Percentiles rank a stretch among this genome's conserved stretches.
These are phyloP conservation scores for Mucor mucedo DNA, from an alignment of 371 early-diverging fungal species.

Conservation along the genomic window DNA sequence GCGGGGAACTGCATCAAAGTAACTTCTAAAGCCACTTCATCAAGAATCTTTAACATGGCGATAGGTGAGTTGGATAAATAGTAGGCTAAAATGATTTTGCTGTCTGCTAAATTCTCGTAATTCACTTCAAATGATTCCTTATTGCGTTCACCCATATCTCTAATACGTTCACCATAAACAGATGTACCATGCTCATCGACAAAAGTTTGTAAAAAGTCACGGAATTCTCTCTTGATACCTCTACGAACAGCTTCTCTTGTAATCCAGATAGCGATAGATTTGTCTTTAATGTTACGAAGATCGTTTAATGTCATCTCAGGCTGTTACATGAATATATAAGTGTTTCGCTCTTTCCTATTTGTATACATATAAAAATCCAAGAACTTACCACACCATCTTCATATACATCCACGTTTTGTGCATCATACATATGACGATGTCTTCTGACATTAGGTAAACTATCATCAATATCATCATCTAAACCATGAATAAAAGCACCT, in stretches of 20 bases:
- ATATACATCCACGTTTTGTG: constrained; percentile 62
- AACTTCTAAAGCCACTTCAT: constrained; percentile 91
- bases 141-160: constrained; percentile 89
- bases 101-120: constrained; percentile 79
- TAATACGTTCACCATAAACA: constrained; percentile 92
- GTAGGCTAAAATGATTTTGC: constrained; percentile 84
- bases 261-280: constrained; percentile 82
- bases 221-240: constrained; percentile 86
- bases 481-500: constrained; percentile 84
- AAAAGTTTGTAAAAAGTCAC: constrained; percentile 85
- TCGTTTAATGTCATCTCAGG: constrained; percentile 61
- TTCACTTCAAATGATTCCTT: constrained; percentile 89
- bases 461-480: constrained; percentile 60
- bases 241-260: constrained; percentile 77
- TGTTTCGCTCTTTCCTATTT: not conserved
- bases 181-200: constrained; percentile 85
- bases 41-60: constrained; percentile 90
- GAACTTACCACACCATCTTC: constrained; percentile 63
- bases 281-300: constrained; percentile 54
- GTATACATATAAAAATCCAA: not conserved
- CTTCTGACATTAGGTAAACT: constrained; percentile 64
- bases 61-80: constrained; percentile 88
- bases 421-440: constrained; percentile 63
- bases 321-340: constrained; percentile 11
- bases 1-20: constrained; percentile 90